Conservation (phyloP, 768 basidiomycete species). For the Xerocomus potaroensis region DNA sequence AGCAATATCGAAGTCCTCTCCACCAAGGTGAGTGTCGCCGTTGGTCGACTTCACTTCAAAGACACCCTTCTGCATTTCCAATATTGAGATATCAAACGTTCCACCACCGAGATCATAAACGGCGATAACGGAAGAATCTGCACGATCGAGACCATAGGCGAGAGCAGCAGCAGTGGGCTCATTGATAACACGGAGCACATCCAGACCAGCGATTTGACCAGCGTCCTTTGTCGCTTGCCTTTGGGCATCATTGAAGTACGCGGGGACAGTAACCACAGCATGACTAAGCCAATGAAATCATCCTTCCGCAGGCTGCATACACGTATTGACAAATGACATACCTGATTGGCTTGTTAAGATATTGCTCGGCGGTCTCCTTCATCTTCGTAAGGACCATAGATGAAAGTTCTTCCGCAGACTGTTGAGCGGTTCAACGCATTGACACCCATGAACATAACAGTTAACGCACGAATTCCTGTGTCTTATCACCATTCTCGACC, state of each 20-base stretch:
- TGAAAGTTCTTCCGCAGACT: constrained; percentile 84
- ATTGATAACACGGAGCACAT: constrained; percentile 97
- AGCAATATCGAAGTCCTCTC: constrained; percentile 94
- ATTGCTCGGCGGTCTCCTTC: constrained; percentile 94
- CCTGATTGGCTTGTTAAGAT: constrained; percentile 90
- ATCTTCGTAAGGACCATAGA: constrained; percentile 90
- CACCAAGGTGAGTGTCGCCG: constrained; percentile 96
- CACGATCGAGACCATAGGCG: constrained; percentile 92
- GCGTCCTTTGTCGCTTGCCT: constrained; percentile 98
- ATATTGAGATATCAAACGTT: constrained; percentile 98
- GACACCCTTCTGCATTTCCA: constrained; percentile 99
- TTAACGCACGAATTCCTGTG: constrained; percentile 68
- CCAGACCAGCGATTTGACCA: constrained; percentile 94
- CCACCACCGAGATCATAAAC: constrained; percentile 99
- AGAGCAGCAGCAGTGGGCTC: constrained; percentile 98
- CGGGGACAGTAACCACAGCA: constrained; percentile 93
- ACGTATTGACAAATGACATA: constrained; percentile 38
- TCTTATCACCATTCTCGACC: constrained; percentile 84
- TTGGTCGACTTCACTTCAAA: constrained; percentile 99
- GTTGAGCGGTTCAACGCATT: constrained; percentile 16
- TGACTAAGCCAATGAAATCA: constrained; percentile 42
- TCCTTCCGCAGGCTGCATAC: not conserved
- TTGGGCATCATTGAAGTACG: constrained; percentile 99
- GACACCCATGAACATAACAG: not conserved
- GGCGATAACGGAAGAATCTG: constrained; percentile 81